phyloP scores from a whole-genome alignment of 202 grass and related monocot species.

The Digitaria exilis region DNA sequence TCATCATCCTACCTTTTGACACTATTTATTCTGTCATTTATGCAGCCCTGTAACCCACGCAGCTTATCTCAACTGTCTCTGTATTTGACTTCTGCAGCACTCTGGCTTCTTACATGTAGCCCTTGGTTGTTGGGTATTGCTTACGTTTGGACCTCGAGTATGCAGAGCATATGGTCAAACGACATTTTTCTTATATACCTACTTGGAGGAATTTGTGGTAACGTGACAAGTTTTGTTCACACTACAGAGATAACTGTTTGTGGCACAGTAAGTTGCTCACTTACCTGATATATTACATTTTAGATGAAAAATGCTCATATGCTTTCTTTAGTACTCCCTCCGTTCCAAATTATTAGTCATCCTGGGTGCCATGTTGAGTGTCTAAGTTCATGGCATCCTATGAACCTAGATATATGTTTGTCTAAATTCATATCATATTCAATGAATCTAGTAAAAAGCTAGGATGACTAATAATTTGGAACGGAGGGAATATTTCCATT shows the following conservation, averaged over 20 bases:
- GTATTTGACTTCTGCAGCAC: conserved; percentile 53
- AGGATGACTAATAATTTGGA: too few relatives aligned
- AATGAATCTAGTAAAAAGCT: too few relatives aligned
- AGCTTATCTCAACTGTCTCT: not conserved
- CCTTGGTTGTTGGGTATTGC: conserved; percentile 72
- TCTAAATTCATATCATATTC: too few relatives aligned
- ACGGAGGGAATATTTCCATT: too few relatives aligned
- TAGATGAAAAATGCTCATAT: not conserved
- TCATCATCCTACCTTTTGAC: not conserved
- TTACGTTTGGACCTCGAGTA: conserved; percentile 70
- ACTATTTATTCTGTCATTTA: not conserved
- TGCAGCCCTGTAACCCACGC: not conserved
- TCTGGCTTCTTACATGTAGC: conserved; percentile 76
- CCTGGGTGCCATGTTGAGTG: too few relatives aligned
- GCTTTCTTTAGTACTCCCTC: not conserved
- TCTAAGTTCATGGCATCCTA: too few relatives aligned
- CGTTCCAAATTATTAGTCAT: too few relatives aligned
- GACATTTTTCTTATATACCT: conserved; percentile 80
- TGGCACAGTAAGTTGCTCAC: conserved; percentile 67
- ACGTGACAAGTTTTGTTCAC: conserved; percentile 78
- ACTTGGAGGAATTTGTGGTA: conserved; percentile 81
- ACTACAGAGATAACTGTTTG: conserved; percentile 81
- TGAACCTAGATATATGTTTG: too few relatives aligned
- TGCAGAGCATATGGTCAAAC: conserved; percentile 65
- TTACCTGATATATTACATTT: not conserved